Base-by-base conservation (phyloP, 2,329 filamentous ascomycete genomes). In the Pseudogymnoascus sp. region DNA sequence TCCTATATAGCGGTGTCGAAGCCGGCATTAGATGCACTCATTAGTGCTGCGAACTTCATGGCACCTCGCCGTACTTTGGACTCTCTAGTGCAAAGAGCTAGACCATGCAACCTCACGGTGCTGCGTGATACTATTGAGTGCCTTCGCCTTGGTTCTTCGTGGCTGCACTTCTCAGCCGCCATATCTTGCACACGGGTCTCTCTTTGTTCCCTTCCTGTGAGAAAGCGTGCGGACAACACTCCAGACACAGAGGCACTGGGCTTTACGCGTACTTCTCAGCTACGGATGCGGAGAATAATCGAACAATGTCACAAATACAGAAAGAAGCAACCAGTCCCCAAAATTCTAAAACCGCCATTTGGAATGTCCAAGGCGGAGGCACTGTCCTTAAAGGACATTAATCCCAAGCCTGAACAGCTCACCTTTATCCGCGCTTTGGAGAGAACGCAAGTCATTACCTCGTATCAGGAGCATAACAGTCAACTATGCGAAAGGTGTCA, bases 1-100 rank as follows among this genome's bases (percentile, higher is more conserved):
- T 61, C 62, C 7, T 63, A 63, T 58, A 25, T 63, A 48, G 62
- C 62, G 42, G 62, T 63, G 42, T 61, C 62, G 44, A 63, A 63
- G 42, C 42, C 21, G 61, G 62, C 62, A 61, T 61, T 63, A 15
- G 62, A 63, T 59, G 61, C 36, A 44, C 55, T 63, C 41, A 38
- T 61, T 29, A 42, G 31, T 36, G 55, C 55, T 61, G 58, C 62
- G 33, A 51, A 38, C 17, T 63, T 55, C 59, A 58, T 61, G 61
- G 58, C 27, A 61, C 59, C 29, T 36, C 62, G 42, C 12, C 44
- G 33, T 63, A 42, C 58, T 38, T 44, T 36, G 58, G 17, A 58
- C 41, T 63, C 61, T 17, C 38, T 63, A 38, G 59, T 17, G 33
- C 55, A 58, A 27, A 60, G 58, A 58, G 62, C 59, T 35, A 42